phyloP scores from a whole-genome alignment of 257 asterid species.

The Solanum sejunctum region DNA sequence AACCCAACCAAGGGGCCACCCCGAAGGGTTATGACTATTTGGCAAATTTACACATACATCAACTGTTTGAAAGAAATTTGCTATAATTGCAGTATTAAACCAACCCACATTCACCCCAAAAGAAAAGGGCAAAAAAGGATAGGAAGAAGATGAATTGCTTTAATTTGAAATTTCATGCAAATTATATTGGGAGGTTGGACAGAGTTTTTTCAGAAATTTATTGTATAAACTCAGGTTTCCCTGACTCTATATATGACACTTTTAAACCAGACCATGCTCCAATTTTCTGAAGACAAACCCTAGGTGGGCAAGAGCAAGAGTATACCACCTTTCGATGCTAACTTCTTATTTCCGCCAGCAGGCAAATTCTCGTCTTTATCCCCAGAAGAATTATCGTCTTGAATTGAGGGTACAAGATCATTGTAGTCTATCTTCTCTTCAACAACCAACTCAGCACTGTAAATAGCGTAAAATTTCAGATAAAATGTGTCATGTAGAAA shows the following conservation, averaged over 20 bases:
- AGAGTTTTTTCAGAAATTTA: background rate
- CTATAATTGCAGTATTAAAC: background rate
- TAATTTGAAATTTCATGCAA: background rate
- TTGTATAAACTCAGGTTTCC: background rate
- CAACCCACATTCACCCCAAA: background rate
- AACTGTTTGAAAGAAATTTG: background rate
- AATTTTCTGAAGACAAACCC: background rate
- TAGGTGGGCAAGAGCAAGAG: background rate
- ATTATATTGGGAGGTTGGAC: background rate
- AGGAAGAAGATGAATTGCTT: background rate
- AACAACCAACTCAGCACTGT: constrained; percentile 75
- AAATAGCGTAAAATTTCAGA: background rate
- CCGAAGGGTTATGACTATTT: background rate
- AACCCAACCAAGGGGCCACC: too few relatives aligned
- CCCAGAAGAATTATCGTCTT: constrained; percentile 20
- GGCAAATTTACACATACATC: background rate
- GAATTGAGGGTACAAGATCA: constrained; percentile 55
- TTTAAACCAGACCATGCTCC: background rate
- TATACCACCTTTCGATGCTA: constrained; percentile 29
- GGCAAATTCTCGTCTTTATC: constrained; percentile 13
- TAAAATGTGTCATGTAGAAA: background rate
- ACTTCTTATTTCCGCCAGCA: constrained; percentile 14
- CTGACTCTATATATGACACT: background rate
- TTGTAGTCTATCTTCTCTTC: constrained; percentile 80
- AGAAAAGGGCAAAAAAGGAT: background rate